A percentile compares a stretch with the other conserved stretches of the same genome.
These are phyloP conservation scores for Solanum medicagineum DNA, from an alignment of 257 asterid species.

Conservation along the genomic window DNA sequence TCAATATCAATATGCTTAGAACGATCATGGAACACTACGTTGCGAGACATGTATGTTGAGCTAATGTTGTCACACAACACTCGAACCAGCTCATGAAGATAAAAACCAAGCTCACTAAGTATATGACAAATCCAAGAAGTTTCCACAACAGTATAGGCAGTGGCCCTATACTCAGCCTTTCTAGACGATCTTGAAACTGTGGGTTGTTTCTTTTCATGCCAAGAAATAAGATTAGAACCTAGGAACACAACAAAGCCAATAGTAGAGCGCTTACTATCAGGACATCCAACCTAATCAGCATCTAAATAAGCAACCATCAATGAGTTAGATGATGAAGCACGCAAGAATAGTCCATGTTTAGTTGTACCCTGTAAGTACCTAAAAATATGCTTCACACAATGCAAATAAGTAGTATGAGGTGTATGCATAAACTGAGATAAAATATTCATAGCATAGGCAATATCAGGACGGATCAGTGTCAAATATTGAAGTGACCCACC, in stretches of 20 bases:
- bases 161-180: background rate
- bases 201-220: background rate
- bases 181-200: background rate
- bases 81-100: background rate
- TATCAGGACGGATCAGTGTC: too few species aligned
- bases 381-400: too few species aligned
- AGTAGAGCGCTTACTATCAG: background rate
- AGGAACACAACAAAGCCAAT: background rate
- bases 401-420: background rate
- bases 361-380: background rate
- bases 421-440: background rate
- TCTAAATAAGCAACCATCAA: background rate
- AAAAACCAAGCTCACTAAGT: background rate
- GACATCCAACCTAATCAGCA: background rate
- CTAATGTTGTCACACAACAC: background rate
- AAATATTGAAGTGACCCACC: too few species aligned
- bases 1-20: background rate
- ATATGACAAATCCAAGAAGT: background rate
- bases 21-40: background rate
- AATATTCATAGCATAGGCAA: background rate
- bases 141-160: too few species aligned
- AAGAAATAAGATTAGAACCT: background rate
- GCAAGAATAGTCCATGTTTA: background rate
- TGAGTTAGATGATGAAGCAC: background rate
- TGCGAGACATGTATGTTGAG: background rate